These are phyloP conservation scores for Pulicaria dysenterica DNA, from an alignment of 129 eudicot genomes.

Conservation along the genomic window DNA sequence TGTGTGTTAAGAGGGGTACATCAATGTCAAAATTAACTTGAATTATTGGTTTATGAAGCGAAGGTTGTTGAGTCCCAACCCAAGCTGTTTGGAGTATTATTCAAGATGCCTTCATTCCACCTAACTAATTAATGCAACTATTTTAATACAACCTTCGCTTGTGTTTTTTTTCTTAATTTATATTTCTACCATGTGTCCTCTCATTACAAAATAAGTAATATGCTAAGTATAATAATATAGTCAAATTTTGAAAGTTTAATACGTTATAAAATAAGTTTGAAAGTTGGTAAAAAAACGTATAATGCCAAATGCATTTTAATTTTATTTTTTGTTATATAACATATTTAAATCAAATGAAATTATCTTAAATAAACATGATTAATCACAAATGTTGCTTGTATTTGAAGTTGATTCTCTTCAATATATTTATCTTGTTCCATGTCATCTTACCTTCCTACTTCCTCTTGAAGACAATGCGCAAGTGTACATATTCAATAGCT, in stretches of 20 bases:
- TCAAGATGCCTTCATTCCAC: constrained; percentile 43
- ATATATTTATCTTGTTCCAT: not conserved
- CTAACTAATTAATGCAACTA: constrained; percentile 28
- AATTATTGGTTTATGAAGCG: constrained; percentile 36
- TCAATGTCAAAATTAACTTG: constrained; percentile 29
- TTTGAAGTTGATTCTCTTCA: not conserved
- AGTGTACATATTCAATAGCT: not conserved
- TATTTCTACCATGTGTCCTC: not conserved
- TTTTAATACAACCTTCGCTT: not conserved
- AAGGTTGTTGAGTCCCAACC: constrained; percentile 36
- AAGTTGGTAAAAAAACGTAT: too few species aligned
- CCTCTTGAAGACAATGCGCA: constrained; percentile 19
- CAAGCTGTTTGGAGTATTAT: constrained; percentile 42
- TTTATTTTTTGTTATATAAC: too few species aligned
- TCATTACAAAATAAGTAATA: not conserved
- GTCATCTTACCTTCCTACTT: constrained; percentile 1
- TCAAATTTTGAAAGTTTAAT: too few species aligned
- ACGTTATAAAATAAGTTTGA: too few species aligned
- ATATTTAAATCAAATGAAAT: not conserved
- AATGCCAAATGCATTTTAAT: too few species aligned
- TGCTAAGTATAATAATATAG: not conserved
- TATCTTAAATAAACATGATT: not conserved
- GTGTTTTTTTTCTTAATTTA: not conserved
- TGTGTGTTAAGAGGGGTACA: constrained; percentile 37
- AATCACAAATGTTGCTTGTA: constrained; percentile 5